phyloP scores from a whole-genome alignment of 164 flowering plant genomes.

The Magnolia changhungtana region DNA sequence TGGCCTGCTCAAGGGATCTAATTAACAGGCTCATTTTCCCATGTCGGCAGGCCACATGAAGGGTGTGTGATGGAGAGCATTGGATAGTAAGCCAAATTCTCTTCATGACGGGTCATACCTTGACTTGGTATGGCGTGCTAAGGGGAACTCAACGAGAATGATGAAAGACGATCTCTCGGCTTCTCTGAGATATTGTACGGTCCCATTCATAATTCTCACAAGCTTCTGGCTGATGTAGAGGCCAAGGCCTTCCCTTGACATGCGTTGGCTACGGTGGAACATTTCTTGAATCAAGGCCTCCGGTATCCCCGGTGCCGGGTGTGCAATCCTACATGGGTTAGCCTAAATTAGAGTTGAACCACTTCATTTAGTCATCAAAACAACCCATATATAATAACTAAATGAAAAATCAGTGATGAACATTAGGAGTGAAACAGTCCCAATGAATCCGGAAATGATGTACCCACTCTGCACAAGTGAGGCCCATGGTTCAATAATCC shows the following conservation, averaged over 20 bases:
- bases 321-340: conserved; percentile 49
- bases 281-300: conserved; percentile 69
- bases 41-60: neutral
- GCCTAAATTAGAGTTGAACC: neutral
- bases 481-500: conserved; percentile 27
- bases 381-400: too few species aligned
- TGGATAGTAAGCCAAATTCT: neutral
- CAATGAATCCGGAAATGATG: too few species aligned
- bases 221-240: conserved; percentile 75
- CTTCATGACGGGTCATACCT: neutral
- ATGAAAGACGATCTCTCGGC: conserved; percentile 67
- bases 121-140: conserved; percentile 21
- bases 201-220: conserved; percentile 79
- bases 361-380: neutral
- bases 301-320: conserved; percentile 86
- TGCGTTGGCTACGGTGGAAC: conserved; percentile 51
- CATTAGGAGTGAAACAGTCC: too few species aligned
- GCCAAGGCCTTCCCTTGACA: conserved; percentile 78
- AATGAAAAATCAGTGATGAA: too few species aligned
- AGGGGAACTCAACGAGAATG: conserved; percentile 64
- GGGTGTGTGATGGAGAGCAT: neutral
- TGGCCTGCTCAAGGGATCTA: too few species aligned
- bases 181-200: conserved; percentile 71
- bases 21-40: neutral
- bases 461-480: too few species aligned